Evolutionary conservation across 129 eudicot genomes (phyloP).

Genomic region (sunflower (Helianthus annuus)): HanXRQr2.0-SUNRISE NC_035438.2:7267753-7268252

Average conservation of each 20-base stretch:
- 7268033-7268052: too few species aligned
- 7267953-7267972: constrained; percentile 82
- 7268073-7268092: too few species aligned
- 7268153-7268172: too few species aligned
- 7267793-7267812: constrained; percentile 78
- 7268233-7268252: too few species aligned
- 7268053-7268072: too few species aligned
- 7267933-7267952: constrained; percentile 47
- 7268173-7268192: too few species aligned
- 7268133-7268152: too few species aligned
- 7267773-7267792: constrained; percentile 65
- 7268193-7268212: too few species aligned
- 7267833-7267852: constrained; percentile 77
- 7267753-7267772: constrained; percentile 73
- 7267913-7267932: constrained; percentile 47
- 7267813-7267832: constrained; percentile 95
- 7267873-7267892: constrained; percentile 59
- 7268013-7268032: neutral
- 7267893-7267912: constrained; percentile 47
- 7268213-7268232: too few species aligned
- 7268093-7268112: too few species aligned
- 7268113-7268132: too few species aligned
- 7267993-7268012: neutral
- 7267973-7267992: constrained; percentile 60
- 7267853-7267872: constrained; percentile 74